Percentiles rank a stretch among this genome's conserved stretches.
These are phyloP conservation scores for Chalciporus chontae DNA, from an alignment of 768 basidiomycete genomes.

Conservation along the genomic window DNA sequence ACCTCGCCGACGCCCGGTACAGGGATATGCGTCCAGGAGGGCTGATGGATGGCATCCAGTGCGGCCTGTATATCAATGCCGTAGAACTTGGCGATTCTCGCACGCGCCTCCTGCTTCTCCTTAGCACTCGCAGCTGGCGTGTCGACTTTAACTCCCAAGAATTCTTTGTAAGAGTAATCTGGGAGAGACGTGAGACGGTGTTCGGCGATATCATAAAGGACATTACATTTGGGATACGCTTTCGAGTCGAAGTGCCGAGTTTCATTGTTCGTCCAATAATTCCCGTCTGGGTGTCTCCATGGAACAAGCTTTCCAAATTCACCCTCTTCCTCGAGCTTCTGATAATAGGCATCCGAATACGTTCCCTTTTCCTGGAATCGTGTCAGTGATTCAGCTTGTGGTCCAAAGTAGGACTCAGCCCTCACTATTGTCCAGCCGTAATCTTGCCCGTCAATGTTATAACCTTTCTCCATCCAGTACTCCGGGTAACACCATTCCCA, in stretches of 20 bases:
- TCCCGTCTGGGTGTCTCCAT: conserved; percentile 21
- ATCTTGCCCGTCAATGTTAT: conserved; percentile 5
- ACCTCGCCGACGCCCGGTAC: conserved; percentile 9
- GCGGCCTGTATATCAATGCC: conserved; percentile 18
- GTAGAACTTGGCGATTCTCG: conserved; percentile 22
- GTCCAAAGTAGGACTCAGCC: not conserved
- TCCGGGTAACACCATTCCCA: conserved; percentile 30
- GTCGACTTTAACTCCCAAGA: conserved; percentile 27
- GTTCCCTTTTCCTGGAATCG: conserved; percentile 18
- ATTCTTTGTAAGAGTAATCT: conserved; percentile 29
- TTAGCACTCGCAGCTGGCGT: conserved; percentile 5
- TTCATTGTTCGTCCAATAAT: conserved; percentile 24
- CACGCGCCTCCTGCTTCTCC: conserved; percentile 20
- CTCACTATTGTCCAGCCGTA: conserved; percentile 24
- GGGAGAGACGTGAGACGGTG: not conserved
- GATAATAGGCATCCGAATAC: conserved; percentile 21
- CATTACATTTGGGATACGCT: conserved; percentile 21
- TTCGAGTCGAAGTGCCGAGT: conserved; percentile 20
- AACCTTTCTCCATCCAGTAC: conserved; percentile 29
- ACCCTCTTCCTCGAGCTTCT: conserved; percentile 18
- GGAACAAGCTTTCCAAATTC: conserved; percentile 18
- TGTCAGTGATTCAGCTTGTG: not conserved
- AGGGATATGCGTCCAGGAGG: conserved; percentile 14
- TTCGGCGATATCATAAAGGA: not conserved
- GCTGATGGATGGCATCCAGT: not conserved